Base-by-base conservation (phyloP, 1,284 basidiomycete species). In the Xanthoconium separans region DNA sequence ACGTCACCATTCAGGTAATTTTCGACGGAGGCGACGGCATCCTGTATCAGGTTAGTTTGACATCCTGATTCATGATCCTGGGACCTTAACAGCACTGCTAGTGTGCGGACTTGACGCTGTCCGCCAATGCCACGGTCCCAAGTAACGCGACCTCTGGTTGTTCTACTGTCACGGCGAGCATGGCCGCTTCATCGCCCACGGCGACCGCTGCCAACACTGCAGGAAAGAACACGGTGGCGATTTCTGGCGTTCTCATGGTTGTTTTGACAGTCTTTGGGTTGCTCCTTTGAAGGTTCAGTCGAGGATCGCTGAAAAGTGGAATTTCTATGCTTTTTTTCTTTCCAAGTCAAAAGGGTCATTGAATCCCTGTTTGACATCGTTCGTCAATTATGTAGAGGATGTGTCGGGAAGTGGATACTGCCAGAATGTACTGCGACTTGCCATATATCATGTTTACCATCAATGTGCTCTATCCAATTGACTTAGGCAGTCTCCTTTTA, bases 1-100 rank as follows among this genome's bases (percentile, higher is more conserved):
- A 81, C 53, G 78, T 78, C 29, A 80, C 75, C 8, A 66, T 74
- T 20, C 72, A 83, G 70, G 69, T 82, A 16, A 67, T 77, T 43
- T 80, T 70, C 49, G 65, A 74, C 33, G 80, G 79, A 9, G 76
- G 82, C 18, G 84, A 86, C 61, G 81, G 79, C 30, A 53, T 67
- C 44, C 70, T 84, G 16, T 84, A 77, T 63, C 83, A 85, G 72
- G 79, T 75, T 58, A 27, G 67, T 51, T 22, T 22, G 18, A 1
- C 1, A 2, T 13, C 24, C n/a, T 18, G 7, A 16, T 52, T 10
- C 10, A 8, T 15, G 31, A 39, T 33, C 5, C 41, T 18, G 1
- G 20, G 42, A 27, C 39, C 12, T 12, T 39, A 4, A 62, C 30
- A 12, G 20, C 16, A 46, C 4, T 10, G 30, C 41, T 34, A 71